These are phyloP conservation scores for Macrolepiota albuminosa DNA, from an alignment of 768 basidiomycete species.

Conservation along the genomic window DNA sequence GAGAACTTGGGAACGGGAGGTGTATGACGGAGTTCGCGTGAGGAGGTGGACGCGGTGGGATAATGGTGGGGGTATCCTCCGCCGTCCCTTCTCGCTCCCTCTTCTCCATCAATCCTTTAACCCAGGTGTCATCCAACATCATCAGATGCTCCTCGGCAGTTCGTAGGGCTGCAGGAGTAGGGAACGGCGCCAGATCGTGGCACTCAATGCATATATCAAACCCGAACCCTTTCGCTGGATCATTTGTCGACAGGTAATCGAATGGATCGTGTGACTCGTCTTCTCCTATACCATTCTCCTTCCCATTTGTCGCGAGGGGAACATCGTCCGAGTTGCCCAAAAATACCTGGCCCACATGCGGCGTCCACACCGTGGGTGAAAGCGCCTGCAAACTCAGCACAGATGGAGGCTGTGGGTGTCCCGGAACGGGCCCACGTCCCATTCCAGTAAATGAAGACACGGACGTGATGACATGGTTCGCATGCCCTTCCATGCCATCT, in stretches of 20 bases:
- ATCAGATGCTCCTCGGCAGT: slow-evolving; percentile 73
- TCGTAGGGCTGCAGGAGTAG: slow-evolving; percentile 57
- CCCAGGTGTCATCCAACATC: slow-evolving; percentile 66
- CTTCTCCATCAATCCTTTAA: slow-evolving; percentile 31
- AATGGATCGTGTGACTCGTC: slow-evolving; percentile 34
- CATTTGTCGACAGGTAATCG: slow-evolving; percentile 35
- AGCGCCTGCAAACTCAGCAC: slow-evolving; percentile 19
- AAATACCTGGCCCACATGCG: slow-evolving; percentile 63
- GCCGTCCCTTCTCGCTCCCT: slow-evolving; percentile 17
- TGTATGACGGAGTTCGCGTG: slow-evolving; percentile 70
- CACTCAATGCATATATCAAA: slow-evolving; percentile 89
- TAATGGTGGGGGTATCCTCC: slow-evolving; percentile 3
- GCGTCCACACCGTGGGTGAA: slow-evolving; percentile 44
- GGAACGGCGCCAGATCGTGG: slow-evolving; percentile 76
- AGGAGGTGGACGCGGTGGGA: slow-evolving; percentile 64
- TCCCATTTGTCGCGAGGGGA: slow-evolving; percentile 34
- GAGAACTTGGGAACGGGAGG: slow-evolving; percentile 70
- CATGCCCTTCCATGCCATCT: slow-evolving; percentile 6
- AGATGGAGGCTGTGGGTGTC: slow-evolving; percentile 1
- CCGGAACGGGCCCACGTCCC: not conserved
- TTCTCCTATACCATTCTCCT: not conserved
- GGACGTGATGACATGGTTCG: slow-evolving; percentile 1
- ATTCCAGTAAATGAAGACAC: not conserved
- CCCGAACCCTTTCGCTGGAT: slow-evolving; percentile 49
- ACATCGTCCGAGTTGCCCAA: slow-evolving; percentile 85